phyloP scores from a whole-genome alignment of 371 early-diverging fungal genomes.

The Rhizopus arrhizus region DNA sequence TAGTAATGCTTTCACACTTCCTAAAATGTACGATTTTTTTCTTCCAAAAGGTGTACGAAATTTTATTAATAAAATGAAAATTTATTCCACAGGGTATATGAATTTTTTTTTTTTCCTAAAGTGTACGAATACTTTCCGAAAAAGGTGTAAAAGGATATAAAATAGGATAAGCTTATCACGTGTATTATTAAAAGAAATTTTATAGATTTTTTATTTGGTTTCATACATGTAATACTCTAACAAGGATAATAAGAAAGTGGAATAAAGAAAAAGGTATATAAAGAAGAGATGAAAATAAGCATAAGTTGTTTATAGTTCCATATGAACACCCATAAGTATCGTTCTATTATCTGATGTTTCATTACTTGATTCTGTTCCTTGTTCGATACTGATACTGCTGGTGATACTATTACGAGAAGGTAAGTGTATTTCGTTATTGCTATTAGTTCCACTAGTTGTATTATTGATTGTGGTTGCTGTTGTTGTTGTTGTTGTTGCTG shows the following conservation, averaged over 20 bases:
- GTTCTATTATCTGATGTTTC: constrained; percentile 15
- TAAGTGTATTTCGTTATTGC: constrained; percentile 1
- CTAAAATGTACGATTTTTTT: too few species aligned
- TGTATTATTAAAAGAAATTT: too few species aligned
- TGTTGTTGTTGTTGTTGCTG: background rate
- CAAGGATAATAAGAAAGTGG: background rate
- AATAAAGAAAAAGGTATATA: background rate
- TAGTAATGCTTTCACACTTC: too few species aligned
- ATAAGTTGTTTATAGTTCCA: constrained; percentile 19
- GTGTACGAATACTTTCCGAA: too few species aligned
- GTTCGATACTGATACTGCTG: constrained; percentile 2
- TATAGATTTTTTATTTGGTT: too few species aligned
- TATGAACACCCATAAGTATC: constrained; percentile 26
- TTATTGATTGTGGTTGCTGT: background rate
- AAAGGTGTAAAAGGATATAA: too few species aligned
- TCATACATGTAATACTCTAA: too few species aligned
- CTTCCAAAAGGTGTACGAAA: too few species aligned
- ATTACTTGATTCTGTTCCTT: constrained; percentile 12
- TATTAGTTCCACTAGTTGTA: background rate
- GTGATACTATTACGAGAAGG: background rate
- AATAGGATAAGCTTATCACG: too few species aligned
- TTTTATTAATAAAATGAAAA: too few species aligned
- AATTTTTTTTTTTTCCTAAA: too few species aligned
- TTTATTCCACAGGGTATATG: too few species aligned
- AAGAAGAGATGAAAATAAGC: background rate